These are phyloP conservation scores for Escovopsis sp. DNA, from an alignment of 2,329 filamentous ascomycete species.

Conservation along the genomic window DNA sequence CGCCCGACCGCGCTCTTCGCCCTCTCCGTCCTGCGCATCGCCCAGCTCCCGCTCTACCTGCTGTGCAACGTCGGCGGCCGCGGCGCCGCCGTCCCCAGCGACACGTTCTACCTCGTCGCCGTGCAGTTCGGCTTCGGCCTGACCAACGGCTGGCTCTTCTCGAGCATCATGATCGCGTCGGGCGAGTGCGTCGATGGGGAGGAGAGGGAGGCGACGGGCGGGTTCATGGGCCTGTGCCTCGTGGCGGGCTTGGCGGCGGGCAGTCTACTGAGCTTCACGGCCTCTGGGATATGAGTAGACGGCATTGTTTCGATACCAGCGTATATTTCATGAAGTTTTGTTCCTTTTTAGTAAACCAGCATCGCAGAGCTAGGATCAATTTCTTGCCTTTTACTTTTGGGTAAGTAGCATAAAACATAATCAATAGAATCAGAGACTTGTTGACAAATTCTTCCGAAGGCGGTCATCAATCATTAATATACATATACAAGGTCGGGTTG, in stretches of 20 bases:
- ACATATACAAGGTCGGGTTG: no score
- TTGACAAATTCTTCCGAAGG: no score
- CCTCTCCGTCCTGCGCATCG: constrained; percentile 47
- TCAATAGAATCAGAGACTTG: no score
- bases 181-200: constrained; percentile 65
- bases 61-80: constrained; percentile 75
- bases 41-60: constrained; percentile 72
- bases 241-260: constrained; percentile 69
- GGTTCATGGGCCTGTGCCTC: constrained; percentile 88
- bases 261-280: constrained; percentile 79
- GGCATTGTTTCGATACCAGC: not conserved
- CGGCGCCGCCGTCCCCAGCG: constrained; percentile 61
- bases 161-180: constrained; percentile 83
- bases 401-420: no score
- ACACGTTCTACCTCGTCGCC: constrained; percentile 73
- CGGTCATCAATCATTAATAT: no score
- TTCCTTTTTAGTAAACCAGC: not conserved
- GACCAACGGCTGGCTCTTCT: constrained; percentile 76
- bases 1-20: constrained; percentile 54
- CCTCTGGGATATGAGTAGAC: constrained; percentile 26
- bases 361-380: not conserved
- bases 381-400: not conserved
- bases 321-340: not conserved
- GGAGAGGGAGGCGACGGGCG: constrained; percentile 78
- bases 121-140: constrained; percentile 76